Conservation (phyloP, 371 early-diverging fungal species). For the Actinomortierella wolfii region DNA sequence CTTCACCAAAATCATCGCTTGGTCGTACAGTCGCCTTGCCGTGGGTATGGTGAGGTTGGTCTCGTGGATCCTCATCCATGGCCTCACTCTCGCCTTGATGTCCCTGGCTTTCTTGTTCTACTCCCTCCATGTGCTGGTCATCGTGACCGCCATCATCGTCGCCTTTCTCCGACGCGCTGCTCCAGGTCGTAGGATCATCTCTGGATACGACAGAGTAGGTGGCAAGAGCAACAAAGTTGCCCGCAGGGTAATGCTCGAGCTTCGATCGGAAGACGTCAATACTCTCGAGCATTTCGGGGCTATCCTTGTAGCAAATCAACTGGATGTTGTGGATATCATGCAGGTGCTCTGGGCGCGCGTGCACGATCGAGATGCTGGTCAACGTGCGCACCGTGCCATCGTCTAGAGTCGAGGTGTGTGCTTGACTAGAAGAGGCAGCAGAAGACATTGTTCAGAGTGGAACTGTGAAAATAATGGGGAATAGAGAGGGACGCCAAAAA, state of each 20-base stretch:
- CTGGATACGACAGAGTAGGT: slow-evolving; percentile 37
- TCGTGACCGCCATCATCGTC: background rate
- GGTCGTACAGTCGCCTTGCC: too few species aligned
- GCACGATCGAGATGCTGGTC: slow-evolving; percentile 21
- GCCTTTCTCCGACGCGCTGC: background rate
- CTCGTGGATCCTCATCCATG: background rate
- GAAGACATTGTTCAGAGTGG: background rate
- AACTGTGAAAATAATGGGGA: background rate
- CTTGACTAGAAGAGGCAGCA: background rate
- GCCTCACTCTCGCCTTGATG: background rate
- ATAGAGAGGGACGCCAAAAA: background rate
- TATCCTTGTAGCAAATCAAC: slow-evolving; percentile 21
- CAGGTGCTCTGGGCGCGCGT: slow-evolving; percentile 31
- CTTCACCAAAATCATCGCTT: too few species aligned
- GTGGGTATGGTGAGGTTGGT: too few species aligned
- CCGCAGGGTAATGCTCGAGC: slow-evolving; percentile 31
- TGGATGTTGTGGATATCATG: slow-evolving; percentile 28
- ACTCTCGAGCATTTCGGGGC: slow-evolving; percentile 20
- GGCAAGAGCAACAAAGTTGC: slow-evolving; percentile 42
- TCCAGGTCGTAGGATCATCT: slow-evolving; percentile 36
- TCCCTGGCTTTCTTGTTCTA: background rate
- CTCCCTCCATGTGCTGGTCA: background rate
- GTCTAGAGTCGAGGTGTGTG: background rate
- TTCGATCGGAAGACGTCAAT: slow-evolving; percentile 36
- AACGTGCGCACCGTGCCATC: slow-evolving; percentile 9